Evolutionary conservation across 495 filamentous ascomycete species (phyloP).

Genomic region (Neurospora terricola): DNA sequence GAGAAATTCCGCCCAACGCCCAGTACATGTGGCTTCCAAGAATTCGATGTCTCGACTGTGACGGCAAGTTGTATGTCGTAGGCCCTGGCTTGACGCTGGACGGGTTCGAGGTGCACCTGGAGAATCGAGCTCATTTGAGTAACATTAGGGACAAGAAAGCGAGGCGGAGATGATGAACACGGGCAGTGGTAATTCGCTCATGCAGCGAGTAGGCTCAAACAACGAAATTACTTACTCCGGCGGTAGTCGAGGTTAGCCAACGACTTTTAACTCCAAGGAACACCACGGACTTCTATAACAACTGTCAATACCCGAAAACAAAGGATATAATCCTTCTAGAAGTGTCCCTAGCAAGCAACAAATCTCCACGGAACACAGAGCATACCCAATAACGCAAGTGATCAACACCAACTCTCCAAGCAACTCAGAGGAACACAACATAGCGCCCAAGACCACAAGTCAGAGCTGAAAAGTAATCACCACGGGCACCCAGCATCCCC

Average conservation of each 20-base stretch:
- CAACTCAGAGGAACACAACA: not conserved
- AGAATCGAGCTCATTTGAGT: slow-evolving; percentile 66
- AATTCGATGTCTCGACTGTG: slow-evolving; percentile 84
- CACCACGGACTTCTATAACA: not conserved
- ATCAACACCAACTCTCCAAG: not conserved
- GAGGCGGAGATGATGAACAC: not conserved
- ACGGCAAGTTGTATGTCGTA: slow-evolving; percentile 85
- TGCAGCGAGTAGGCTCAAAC: not conserved
- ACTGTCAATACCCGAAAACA: not conserved
- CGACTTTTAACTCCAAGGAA: not conserved
- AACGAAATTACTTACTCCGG: not conserved
- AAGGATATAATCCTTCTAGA: not conserved
- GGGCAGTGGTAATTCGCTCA: too few species aligned
- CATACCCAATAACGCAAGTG: not conserved
- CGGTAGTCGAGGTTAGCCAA: not conserved
- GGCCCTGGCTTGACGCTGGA: slow-evolving; percentile 71
- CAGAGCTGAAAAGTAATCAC: not conserved
- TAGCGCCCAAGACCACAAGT: not conserved
- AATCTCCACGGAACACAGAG: not conserved
- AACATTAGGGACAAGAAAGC: slow-evolving; percentile 37
- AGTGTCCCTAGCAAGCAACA: not conserved
- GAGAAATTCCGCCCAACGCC: slow-evolving; percentile 41
- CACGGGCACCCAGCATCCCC: too few species aligned
- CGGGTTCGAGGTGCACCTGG: slow-evolving; percentile 89
- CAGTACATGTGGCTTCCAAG: slow-evolving; percentile 73